phyloP scores from a whole-genome alignment of 2,329 filamentous ascomycete genomes.

The Claviceps capensis region DNA sequence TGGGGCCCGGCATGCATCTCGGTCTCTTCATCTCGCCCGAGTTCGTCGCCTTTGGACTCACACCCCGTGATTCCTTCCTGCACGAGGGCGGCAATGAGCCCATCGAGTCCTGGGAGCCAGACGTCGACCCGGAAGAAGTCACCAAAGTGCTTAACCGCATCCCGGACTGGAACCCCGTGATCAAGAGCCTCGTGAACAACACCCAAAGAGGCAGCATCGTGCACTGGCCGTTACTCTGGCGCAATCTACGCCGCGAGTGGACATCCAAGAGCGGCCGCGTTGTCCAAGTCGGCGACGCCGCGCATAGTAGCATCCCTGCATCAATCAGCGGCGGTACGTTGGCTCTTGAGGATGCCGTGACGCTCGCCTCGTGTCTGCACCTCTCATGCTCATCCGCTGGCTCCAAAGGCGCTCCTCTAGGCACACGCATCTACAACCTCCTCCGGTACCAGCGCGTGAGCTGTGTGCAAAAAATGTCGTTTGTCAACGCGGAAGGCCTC shows the following conservation, averaged over 20 bases:
- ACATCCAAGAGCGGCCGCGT: conserved; percentile 7
- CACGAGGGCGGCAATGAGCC: not conserved
- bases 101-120: conserved; percentile 1
- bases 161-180: conserved; percentile 1
- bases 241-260: conserved; percentile 7
- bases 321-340: conserved; percentile 10
- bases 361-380: conserved; percentile 9
- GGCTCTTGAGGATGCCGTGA: conserved; percentile 11
- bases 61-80: not conserved
- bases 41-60: conserved; percentile 1
- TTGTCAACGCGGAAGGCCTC: conserved; percentile 3
- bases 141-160: not conserved
- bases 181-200: conserved; percentile 1
- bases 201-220: conserved; percentile 3
- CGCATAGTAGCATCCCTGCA: conserved; percentile 10
- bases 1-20: conserved; percentile 2
- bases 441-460: conserved; percentile 4
- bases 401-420: not conserved
- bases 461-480: conserved; percentile 4
- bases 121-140: conserved; percentile 2
- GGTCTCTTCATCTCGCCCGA: not conserved
- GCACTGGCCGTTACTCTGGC: conserved; percentile 9
- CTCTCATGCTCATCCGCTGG: conserved; percentile 2
- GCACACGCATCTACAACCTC: conserved; percentile 1
- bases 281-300: conserved; percentile 11